Conservation (phyloP, 805 yeast species). For the Yamadazyma laniorum region DNA sequence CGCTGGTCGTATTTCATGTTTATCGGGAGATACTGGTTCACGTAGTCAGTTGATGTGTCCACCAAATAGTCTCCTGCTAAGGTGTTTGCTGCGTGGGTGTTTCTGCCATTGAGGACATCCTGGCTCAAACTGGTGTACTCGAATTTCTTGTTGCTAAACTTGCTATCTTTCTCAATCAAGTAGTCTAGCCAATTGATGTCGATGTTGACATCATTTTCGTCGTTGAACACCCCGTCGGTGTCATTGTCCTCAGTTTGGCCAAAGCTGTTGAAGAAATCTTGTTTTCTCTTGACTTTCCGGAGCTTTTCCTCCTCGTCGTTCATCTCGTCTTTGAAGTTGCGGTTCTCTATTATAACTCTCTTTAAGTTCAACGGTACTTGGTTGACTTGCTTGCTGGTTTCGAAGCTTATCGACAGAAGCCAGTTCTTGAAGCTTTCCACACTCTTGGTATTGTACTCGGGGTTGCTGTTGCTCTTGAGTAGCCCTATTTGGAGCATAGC, state of each 20-base stretch:
- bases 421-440: slow-evolving; percentile 38
- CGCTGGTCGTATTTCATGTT: slow-evolving; percentile 7
- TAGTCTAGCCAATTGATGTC: slow-evolving; percentile 35
- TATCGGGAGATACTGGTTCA: slow-evolving; percentile 14
- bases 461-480: slow-evolving; percentile 47
- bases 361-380: slow-evolving; percentile 31
- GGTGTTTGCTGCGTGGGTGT: background rate
- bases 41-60: slow-evolving; percentile 6
- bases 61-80: slow-evolving; percentile 13
- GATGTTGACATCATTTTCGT: slow-evolving; percentile 18
- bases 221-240: slow-evolving; percentile 15
- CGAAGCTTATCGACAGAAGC: slow-evolving; percentile 29
- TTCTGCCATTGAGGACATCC: background rate
- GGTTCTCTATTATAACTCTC: slow-evolving; percentile 35
- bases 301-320: slow-evolving; percentile 34
- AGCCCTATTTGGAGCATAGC: slow-evolving; percentile 66
- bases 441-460: slow-evolving; percentile 32
- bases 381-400: slow-evolving; percentile 7
- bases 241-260: slow-evolving; percentile 16
- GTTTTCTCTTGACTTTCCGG: slow-evolving; percentile 35
- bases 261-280: slow-evolving; percentile 39
- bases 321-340: slow-evolving; percentile 36
- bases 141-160: slow-evolving; percentile 33
- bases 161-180: slow-evolving; percentile 33
- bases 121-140: slow-evolving; percentile 4